Evolutionary conservation across 768 basidiomycete genomes (phyloP), one percentile per base, ranked within the genome.

Genomic region (Psilocybe tampanensis): DNA sequence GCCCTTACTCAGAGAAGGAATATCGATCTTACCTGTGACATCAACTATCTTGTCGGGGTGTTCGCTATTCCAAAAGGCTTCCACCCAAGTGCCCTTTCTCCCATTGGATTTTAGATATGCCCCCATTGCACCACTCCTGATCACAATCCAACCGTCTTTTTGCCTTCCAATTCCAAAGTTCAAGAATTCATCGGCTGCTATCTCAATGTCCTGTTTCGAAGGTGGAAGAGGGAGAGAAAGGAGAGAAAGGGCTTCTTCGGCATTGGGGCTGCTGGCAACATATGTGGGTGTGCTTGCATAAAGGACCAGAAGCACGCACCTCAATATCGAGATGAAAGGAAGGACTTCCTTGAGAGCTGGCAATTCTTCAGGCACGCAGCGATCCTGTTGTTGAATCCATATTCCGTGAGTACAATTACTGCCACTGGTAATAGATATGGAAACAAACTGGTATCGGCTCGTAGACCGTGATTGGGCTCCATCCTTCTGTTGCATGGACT

Each of bases 361-460:
- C 8, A 95, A 72, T 66, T 94, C 90, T 60, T 82, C 86, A 32
- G 94, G 93, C 24, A 89, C 70, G 66, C 94, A 96, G 59, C 86
- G 82, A 66, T 89, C 82, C 88, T 94, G 15, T 39, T 5, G 34
- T 18, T 15, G 61, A 13, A 19, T 26, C 8, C 22, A 19, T 36
- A 32, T 43, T 22, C 26, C 32, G 19, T 44, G 24, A 34, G 51
- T 19, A 23, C 41, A 32, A 24, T 21, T 44, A 50, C 51, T 32
- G 13, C 24, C 18, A 48, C 34, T 50, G 21, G 22, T 18, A 33
- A 12, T 32, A 29, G 12, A 45, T 6, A 34, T 26, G 24, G 21
- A 15, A 12, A 41, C 44, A 33, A 50, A 93, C 92, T 55, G 92
- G 93, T 60, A 94, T 90, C 1, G 94, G 94, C 72, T 95, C 94